Percentiles rank a stretch among this genome's conserved stretches.
phyloP scores from a whole-genome alignment of 345 rosid genomes.

The Turnera subulata region DNA sequence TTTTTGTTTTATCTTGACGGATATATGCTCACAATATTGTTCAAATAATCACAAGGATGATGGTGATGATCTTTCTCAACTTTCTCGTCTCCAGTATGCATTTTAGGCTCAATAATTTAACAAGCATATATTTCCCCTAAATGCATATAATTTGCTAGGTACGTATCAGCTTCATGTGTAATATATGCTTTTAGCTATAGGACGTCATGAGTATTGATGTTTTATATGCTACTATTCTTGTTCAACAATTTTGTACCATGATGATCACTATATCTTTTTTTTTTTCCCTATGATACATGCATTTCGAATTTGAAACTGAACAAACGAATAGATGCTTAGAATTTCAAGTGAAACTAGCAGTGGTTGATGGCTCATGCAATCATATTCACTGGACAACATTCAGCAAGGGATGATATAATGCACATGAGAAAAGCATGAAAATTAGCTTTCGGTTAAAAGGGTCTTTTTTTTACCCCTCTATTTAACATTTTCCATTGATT shows the following conservation, averaged over 20 bases:
- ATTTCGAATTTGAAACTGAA: no score
- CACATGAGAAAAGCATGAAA: no score
- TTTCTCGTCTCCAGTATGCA: background rate
- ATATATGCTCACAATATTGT: slow-evolving; percentile 13
- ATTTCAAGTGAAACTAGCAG: slow-evolving; percentile 1
- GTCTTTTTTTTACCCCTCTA: no score
- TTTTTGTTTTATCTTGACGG: background rate
- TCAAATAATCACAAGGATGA: background rate
- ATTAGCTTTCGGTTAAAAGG: no score
- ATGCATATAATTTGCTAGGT: slow-evolving; percentile 2
- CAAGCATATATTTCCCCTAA: background rate
- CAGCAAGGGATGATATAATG: no score
- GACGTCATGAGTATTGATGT: background rate
- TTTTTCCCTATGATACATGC: background rate
- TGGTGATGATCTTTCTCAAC: background rate
- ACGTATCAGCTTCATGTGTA: background rate
- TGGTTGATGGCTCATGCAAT: slow-evolving; percentile 8
- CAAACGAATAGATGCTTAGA: slow-evolving; percentile 19
- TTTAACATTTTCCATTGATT: no score
- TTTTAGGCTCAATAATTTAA: background rate
- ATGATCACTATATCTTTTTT: background rate
- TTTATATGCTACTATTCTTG: slow-evolving; percentile 9
- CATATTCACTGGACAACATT: no score
- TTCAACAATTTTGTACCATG: background rate
- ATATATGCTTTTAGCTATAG: slow-evolving; percentile 24